Evolutionary conservation across 1,139 yeast species (phyloP), one percentile per base, ranked within the genome.

Genomic region (Hemisphaericaspora subhashii): DNA sequence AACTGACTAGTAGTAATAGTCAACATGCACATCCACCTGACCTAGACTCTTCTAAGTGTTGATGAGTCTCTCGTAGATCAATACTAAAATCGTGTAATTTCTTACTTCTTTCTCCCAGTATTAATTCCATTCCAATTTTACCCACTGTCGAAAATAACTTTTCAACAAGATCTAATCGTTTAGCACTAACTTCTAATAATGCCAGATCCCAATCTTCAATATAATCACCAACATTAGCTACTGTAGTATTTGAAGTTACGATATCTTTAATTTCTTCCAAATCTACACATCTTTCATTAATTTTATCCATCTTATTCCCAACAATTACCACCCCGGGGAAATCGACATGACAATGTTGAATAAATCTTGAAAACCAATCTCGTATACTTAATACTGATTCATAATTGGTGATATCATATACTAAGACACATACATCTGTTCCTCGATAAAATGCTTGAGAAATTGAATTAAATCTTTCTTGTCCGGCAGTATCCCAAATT

Each of bases 401-500:
- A 43, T 78, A 74, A 51, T 71, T 73, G 39, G 83, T 74, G 35
- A 77, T 64, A 53, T 79, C 85, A 53, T 77, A 79, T 18, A 78
- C 78, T 26, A 79, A 53, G 3, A 79, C 67, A 13, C 76, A 81
- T 10, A 79, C 77, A 50, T 79, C 84, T 0, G 83, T 70, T 6
- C 85, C 85, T 27, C 85, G 57, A 53, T 78, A 79, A 50, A 79
- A 79, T 3, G 83, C 79, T 50, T 72, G 75, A 5, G 79, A 72
- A 26, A 79, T 72, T 30, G 82, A 74, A 50, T 78, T 77, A 62
- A 79, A 79, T 38, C 85, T 58, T 52, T 79, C 85, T 54, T 79
- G 85, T 3, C 85, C 85, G 0, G 85, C 85, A 4, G 85, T 79
- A 50, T 79, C 85, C 85, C 85, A 79, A 3, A 79, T 68, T 53